Evolutionary conservation across 2,329 filamentous ascomycete species (phyloP), one percentile per base, ranked within the genome.

Genomic region (Fusarium sp.): DNA sequence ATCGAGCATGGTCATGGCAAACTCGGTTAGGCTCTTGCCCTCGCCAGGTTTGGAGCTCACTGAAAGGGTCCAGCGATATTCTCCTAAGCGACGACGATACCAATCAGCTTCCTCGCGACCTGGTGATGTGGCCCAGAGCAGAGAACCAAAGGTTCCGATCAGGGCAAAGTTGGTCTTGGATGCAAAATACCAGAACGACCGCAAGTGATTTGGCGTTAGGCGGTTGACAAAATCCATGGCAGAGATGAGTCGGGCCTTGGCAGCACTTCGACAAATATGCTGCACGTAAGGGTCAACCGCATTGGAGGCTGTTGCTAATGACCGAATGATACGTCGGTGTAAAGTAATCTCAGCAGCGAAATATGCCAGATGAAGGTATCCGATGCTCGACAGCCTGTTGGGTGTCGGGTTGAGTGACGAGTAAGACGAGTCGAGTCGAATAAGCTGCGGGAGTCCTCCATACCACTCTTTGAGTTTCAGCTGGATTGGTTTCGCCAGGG

Each of bases 211-310:
- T 1, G 94, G 94, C 46, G 92, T 94, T 34, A 98, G 88, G 1
- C 95, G 91, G 81, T 98, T 98, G 74, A 97, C 94, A 80, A 98
- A 97, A 79, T 98, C 95, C 93, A 98, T 97, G 69, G 95, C 94
- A 23, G 93, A 97, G 77, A 98, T 97, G 36, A 98, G 87, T 7
- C 95, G 92, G 0, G 95, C 97, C 80, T 98, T 98, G 56, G 95
- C 95, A 5, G 95, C 95, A 61, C 92, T 95, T 56, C 95, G 94
- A 81, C 95, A 97, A 73, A 98, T 97, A 80, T 97, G 94, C 59
- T 94, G 89, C 52, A 97, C 90, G 75, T 98, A 97, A 0, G 91
- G 88, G 77, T 97, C 94, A 40, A 91, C 85, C 5, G 79, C 75
- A 7, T 79, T 76, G 6, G 80, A 70, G 4, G 78, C 74, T 11